Conservation (phyloP, 805 yeast genomes). For the Sugiyamaella smithiae region DNA sequence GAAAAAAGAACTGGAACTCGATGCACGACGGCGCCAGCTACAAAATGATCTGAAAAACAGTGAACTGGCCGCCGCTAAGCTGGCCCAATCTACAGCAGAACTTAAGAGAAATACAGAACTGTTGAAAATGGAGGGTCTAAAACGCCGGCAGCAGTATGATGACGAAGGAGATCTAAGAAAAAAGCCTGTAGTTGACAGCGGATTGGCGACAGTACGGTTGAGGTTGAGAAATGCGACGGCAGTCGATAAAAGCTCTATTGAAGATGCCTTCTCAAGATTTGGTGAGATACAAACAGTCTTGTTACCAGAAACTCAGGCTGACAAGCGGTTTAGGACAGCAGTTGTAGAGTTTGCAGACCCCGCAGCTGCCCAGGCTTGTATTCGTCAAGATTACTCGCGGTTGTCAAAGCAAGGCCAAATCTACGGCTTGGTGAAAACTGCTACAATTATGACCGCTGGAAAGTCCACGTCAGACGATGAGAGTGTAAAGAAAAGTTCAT, state of each 20-base stretch:
- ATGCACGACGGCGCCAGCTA: constrained; percentile 18
- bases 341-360: constrained; percentile 11
- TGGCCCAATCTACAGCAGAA: neutral
- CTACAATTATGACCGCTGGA: neutral
- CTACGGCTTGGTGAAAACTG: neutral
- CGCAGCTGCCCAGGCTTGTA: constrained; percentile 8
- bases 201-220: neutral
- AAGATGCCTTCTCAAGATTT: constrained; percentile 4
- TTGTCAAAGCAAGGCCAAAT: neutral
- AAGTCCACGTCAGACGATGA: neutral
- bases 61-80: constrained; percentile 20
- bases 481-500: neutral
- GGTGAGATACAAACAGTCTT: constrained; percentile 7
- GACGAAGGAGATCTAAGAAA: constrained; percentile 1
- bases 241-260: neutral
- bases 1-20: constrained; percentile 14
- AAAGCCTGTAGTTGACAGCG: neutral
- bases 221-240: constrained; percentile 1
- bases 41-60: constrained; percentile 26
- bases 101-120: constrained; percentile 18
- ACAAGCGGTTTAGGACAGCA: constrained; percentile 9
- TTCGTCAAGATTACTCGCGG: neutral
- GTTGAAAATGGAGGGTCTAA: constrained; percentile 21
- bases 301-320: constrained; percentile 5
- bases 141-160: constrained; percentile 16